phyloP scores from a whole-genome alignment of 2,329 filamentous ascomycete genomes.

The Sclerotinia nivalis region DNA sequence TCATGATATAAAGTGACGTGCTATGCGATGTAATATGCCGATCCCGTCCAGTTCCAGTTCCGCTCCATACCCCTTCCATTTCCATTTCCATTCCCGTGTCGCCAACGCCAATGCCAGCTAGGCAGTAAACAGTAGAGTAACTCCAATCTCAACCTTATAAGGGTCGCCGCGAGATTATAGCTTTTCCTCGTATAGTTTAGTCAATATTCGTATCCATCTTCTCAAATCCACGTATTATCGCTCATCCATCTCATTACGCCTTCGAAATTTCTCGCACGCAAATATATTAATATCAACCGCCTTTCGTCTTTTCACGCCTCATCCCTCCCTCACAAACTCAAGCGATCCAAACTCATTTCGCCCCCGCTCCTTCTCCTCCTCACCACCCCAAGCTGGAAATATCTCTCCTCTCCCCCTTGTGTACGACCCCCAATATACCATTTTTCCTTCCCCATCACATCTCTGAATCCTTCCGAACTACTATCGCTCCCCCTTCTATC shows the following conservation, averaged over 20 bases:
- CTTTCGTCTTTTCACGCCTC: neutral
- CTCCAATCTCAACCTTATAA: neutral
- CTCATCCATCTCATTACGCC: too few relatives aligned
- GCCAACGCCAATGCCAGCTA: neutral
- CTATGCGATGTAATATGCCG: neutral
- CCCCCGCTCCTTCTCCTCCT: conserved; percentile 72
- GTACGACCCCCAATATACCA: conserved; percentile 81
- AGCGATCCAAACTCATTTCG: conserved; percentile 69
- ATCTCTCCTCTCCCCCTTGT: conserved; percentile 74
- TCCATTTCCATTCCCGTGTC: neutral
- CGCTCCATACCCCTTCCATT: neutral
- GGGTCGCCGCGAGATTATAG: neutral
- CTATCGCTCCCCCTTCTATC: conserved; percentile 66
- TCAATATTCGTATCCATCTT: neutral
- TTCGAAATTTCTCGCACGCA: too few relatives aligned
- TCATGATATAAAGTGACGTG: neutral
- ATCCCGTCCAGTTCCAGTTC: neutral
- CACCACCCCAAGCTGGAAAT: conserved; percentile 79
- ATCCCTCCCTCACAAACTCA: conserved; percentile 62
- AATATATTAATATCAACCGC: neutral
- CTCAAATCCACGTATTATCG: neutral
- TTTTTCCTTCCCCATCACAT: conserved; percentile 71
- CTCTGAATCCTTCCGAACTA: conserved; percentile 73
- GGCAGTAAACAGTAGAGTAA: neutral
- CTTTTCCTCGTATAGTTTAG: neutral